phyloP scores from a whole-genome alignment of 2,329 filamentous ascomycete species.

The Huntiella moniliformis region DNA sequence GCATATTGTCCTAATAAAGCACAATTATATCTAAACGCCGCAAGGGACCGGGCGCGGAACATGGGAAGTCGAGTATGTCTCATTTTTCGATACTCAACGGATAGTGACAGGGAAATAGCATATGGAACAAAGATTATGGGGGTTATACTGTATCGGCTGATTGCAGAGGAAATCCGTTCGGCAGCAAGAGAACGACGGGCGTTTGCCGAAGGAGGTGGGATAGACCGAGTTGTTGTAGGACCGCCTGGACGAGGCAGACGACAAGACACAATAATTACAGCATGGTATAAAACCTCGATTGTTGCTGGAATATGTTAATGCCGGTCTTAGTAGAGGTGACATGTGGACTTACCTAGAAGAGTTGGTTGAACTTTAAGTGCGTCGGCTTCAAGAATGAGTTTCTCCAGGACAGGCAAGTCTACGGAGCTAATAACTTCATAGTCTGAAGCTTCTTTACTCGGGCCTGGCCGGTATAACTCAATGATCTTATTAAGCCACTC shows the following conservation, averaged over 20 bases:
- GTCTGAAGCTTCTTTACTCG: slow-evolving; percentile 22
- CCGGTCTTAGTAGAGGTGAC: background rate
- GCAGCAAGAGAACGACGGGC: slow-evolving; percentile 38
- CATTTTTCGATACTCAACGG: slow-evolving; percentile 45
- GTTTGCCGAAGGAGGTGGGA: slow-evolving; percentile 30
- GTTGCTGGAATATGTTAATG: slow-evolving; percentile 25
- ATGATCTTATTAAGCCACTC: slow-evolving; percentile 39
- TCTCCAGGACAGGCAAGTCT: slow-evolving; percentile 37
- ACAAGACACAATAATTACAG: slow-evolving; percentile 43
- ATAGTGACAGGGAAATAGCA: slow-evolving; percentile 40
- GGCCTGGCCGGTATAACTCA: slow-evolving; percentile 37
- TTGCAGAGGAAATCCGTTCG: slow-evolving; percentile 36
- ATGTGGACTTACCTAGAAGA: slow-evolving; percentile 26
- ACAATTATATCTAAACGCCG: slow-evolving; percentile 35
- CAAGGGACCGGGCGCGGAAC: slow-evolving; percentile 36
- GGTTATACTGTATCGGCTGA: slow-evolving; percentile 30
- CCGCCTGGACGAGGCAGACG: slow-evolving; percentile 28
- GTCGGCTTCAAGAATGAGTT: slow-evolving; percentile 35
- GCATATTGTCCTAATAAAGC: slow-evolving; percentile 32
- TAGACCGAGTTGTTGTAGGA: slow-evolving; percentile 22
- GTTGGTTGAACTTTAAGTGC: slow-evolving; percentile 30
- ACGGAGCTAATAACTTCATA: slow-evolving; percentile 28
- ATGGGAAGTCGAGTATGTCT: slow-evolving; percentile 39
- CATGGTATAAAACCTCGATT: slow-evolving; percentile 44
- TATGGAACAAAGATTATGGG: slow-evolving; percentile 43